These are phyloP conservation scores for Trypanosoma vivax DNA, from an alignment of 208 protist genomes.

Conservation along the genomic window DNA sequence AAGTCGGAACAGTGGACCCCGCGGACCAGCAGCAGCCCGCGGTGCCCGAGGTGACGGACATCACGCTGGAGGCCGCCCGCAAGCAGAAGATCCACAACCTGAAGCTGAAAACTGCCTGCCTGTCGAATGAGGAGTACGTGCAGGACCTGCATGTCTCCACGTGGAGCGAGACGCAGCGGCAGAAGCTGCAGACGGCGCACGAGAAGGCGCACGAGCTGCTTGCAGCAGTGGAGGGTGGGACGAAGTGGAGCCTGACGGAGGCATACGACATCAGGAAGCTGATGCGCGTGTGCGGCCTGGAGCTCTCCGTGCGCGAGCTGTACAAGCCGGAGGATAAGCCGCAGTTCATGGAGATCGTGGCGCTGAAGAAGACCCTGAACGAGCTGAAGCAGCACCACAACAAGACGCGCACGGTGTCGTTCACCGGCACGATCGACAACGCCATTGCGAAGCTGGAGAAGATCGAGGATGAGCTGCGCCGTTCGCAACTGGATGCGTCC, in stretches of 20 bases:
- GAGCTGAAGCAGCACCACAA: constrained; percentile 55
- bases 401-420: constrained; percentile 47
- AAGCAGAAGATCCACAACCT: constrained; percentile 54
- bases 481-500: constrained; percentile 45
- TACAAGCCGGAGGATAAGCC: constrained; percentile 57
- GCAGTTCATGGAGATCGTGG: constrained; percentile 45
- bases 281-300: constrained; percentile 45
- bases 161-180: constrained; percentile 50
- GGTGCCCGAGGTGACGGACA: constrained; percentile 33
- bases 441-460: constrained; percentile 45
- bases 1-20: constrained; percentile 1
- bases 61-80: constrained; percentile 44
- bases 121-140: constrained; percentile 47
- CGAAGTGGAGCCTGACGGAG: constrained; percentile 46
- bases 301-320: constrained; percentile 43
- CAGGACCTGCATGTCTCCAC: constrained; percentile 51
- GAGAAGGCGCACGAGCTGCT: constrained; percentile 40
- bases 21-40: constrained; percentile 16
- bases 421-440: constrained; percentile 47
- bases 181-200: constrained; percentile 44
- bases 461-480: constrained; percentile 46
- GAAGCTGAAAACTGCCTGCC: constrained; percentile 39
- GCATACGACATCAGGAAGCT: constrained; percentile 56
- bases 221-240: constrained; percentile 29
- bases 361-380: constrained; percentile 38